Base-by-base conservation (phyloP, 768 basidiomycete genomes). In the Myochromella boudieri region DNA sequence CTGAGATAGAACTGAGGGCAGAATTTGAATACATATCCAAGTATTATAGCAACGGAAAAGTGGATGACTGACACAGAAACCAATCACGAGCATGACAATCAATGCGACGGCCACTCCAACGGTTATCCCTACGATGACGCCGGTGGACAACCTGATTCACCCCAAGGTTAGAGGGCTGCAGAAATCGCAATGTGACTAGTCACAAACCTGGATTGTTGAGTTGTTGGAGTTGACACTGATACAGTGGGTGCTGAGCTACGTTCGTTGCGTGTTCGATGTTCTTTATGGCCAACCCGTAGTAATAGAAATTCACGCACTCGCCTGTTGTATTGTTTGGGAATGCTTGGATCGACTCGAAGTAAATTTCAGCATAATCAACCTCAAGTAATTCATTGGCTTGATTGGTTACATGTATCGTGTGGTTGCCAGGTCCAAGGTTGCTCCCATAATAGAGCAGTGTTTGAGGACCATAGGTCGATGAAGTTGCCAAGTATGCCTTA, bases 381-480 rank as follows among this genome's bases (percentile, higher is more conserved):
- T 25, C 33, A 2, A 49, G 37, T 24, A 37, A 41, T 2, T 33
- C 28, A 29, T 42, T 14, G 3, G 34, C 48, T 15, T 43, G 17
- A 14, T 49, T 44, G 6, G 38, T 42, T 12, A 49, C 28, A 11
- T 38, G 34, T 25, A 49, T 41, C 4, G 36, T 49, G 25, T 49
- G 42, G 36, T 32, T 14, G 0, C 48, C 48, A 3, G 48, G 7
- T 4, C 26, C 21, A 1, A 44, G 20, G n/a, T 49, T 21, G 42
- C 36, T 43, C 15, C 20, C 21, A 24, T 43, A 49, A 25, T 38
- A 49, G 4, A 49, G 36, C 7, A 33, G 14, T 14, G 37, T 37
- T 28, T 49, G 48, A 6, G 26, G 26, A 9, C 34, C 36, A n/a
- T 20, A 27, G 4, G 37, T 44, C 9, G 22, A 24, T 21, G 36